Base-by-base conservation (phyloP, 2,329 filamentous ascomycete species). In the Gnomoniopsis sp. region DNA sequence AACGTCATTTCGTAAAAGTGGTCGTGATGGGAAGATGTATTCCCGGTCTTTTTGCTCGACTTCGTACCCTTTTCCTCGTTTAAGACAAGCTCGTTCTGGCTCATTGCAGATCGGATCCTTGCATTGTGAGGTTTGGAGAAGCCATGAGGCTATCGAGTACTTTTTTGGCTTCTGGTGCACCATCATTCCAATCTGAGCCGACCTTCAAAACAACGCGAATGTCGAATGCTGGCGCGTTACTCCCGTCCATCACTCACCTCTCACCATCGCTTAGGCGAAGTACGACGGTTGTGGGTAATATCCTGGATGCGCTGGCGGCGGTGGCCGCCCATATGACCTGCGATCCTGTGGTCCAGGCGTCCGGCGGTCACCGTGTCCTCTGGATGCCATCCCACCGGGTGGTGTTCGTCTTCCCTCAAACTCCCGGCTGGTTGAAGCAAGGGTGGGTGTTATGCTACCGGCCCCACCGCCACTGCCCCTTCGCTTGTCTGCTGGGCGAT, bases 361-460 rank as follows among this genome's bases (percentile, higher is more conserved):
- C 63, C 75, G 73, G 61, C 75, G 69, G 38, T 73, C 72, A 48
- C 72, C 66, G 14, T 65, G 64, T 50, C 71, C 67, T 23, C 34
- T 21, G 0, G 70, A 64, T 6, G 70, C 64, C 22, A 53, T 46
- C 21, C 53, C 38, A 6, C 26, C 34, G 36, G 76, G 74, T 11
- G 75, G 74, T 21, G 75, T 75, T 41, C 72, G 73, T 51, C 74
- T 71, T 53, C 71, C n/a, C 64, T 66, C 44, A 67, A 62, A 58
- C 49, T 73, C 69, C 59, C 71, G 66, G 49, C 70, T 71, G 46
- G 74, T 71, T 59, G 71, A 71, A n/a, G 72, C 72, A 23, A 77
- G 70, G 12, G 72, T 71, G 3, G 68, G 70, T n/a, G 69, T 66
- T 8, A 68, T 68, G 44, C 44, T 47, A 3, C 44, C 19, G 23